Evolutionary conservation across 345 rosid genomes (phyloP), one percentile per base, ranked within the genome.

Genomic region (Citrus reticulata): DNA sequence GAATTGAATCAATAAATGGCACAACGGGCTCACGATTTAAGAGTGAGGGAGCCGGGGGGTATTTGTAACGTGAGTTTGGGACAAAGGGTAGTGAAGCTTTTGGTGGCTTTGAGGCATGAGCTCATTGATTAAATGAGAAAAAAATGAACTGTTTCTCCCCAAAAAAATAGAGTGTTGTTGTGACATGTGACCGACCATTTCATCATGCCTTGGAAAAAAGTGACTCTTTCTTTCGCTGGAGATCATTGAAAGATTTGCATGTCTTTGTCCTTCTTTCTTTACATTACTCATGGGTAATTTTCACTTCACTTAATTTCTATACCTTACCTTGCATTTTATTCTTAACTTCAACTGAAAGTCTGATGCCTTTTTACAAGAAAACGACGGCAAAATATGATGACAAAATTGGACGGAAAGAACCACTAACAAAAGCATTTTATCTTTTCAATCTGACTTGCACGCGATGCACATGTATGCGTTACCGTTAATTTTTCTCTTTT

Each of bases 161-260:
- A 39, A 8, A 39, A 39, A 39, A 39, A 2, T 24, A 24, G 24
- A 11, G 11, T 54, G 58, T 72, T 30, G 14, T 17, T 2, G 73
- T 57, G 76, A 76, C 84, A 25, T 73, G 81, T 82, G 83, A 82
- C 79, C 85, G 81, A 77, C 85, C 86, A 80, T 30, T 20, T 63
- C 72, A 55, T 63, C 67, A 55, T 66, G 34, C 75, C 66, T 69
- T 63, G 6, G 9, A 34, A 55, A 81, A 75, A 69, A 16, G 66
- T 16, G 30, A 59, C n/a, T 20, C 66, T 70, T 32, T 32, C 34
- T 32, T 32, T 4, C 7, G 79, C 68, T 78, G 79, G 67, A 84
- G 25, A 58, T 79, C 79, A 59, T 70, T 27, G 25, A 42, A 68
- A 62, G 81, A 70, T 79, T 79, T 77, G 70, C n/a, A 4, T 60